Base-by-base conservation (phyloP, 805 yeast genomes). In the Candida chauliodis region DNA sequence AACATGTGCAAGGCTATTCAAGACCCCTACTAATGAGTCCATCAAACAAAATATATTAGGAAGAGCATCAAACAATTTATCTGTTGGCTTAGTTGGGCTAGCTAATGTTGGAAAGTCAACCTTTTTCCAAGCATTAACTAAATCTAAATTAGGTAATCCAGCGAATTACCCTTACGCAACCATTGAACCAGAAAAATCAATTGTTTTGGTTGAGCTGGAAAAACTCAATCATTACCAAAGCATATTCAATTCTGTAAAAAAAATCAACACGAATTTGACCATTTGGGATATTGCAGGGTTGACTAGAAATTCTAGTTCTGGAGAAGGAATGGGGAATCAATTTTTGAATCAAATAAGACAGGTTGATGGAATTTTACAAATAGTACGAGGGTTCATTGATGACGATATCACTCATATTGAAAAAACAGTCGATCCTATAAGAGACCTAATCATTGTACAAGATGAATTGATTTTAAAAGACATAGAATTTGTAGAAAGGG, bases 251-350 rank as follows among this genome's bases (percentile, higher is more conserved):
- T 78, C 86, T 0, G 59, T 61, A 30, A 71, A 70, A 42, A 65
- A 66, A 34, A 61, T 80, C 6, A 81, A 82, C 5, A 71, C 85
- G 0, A 63, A 67, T 11, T 61, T 81, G 41, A 77, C 78, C 26
- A 67, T 81, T 10, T 79, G 70, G 44, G 89, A 81, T 53, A 81
- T 81, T 47, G 87, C 87, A 3, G 87, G 89, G 7, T 67, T 81
- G 32, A 80, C 81, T 14, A 66, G 78, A 46, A 83, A 84, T 46
- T 78, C 84, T 8, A 48, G 42, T 56, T 67, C 77, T 15, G 87
- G 87, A 31, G 83, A 78, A 43, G 89, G 89, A 4, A 64, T 81
- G 38, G 89, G 89, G n/a, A 81, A 81, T 61, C 79, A 82, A 32
- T 81, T 81, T 61, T 66, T 81, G 49, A 72, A 78, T 37, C 81